Evolutionary conservation across 1,139 yeast species (phyloP), one percentile per base, ranked within the genome.

Genomic region (Candida neerlandica): DNA sequence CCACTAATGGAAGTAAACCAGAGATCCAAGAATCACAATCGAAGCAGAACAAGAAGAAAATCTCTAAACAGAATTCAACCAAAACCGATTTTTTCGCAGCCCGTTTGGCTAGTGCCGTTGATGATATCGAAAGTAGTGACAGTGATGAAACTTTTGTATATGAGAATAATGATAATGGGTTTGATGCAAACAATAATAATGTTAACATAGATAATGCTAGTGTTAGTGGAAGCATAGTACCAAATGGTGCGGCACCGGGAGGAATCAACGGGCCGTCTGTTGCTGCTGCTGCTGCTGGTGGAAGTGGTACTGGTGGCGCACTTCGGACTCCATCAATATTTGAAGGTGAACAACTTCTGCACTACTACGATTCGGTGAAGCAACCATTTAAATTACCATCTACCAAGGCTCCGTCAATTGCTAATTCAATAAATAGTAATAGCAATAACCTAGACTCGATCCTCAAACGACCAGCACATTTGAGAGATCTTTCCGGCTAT

Each of bases 81-180:
- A 81, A 91, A 62, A 94, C 97, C 0, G 98, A 92, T 61, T 84
- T 89, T 51, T 92, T 92, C 69, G 98, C 98, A 11, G 97, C 98
- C 0, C 87, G 87, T 59, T 73, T 92, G 54, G 97, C 97, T 6
- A 86, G 91, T 55, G 98, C 98, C 0, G 96, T 92, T 7, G 96
- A 89, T 58, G 97, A 90, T 59, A 90, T 82, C 23, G 91, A 88
- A 52, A 82, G 87, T 43, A 85, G 92, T 39, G 97, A 90, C 64
- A 84, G 92, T 40, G 96, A 91, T 58, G 98, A 94, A 65, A 89
- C 96, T 0, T 92, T 92, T 75, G 97, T 92, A 11, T 92, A 92
- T 64, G 97, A 91, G 59, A 81, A 82, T 49, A 70, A 68, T 49
- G 64, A 53, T 34, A 54, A 52, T 51, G 56, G 50, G 19, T 51